phyloP scores from a whole-genome alignment of 1,284 basidiomycete species.

The Porodaedalea pini region DNA sequence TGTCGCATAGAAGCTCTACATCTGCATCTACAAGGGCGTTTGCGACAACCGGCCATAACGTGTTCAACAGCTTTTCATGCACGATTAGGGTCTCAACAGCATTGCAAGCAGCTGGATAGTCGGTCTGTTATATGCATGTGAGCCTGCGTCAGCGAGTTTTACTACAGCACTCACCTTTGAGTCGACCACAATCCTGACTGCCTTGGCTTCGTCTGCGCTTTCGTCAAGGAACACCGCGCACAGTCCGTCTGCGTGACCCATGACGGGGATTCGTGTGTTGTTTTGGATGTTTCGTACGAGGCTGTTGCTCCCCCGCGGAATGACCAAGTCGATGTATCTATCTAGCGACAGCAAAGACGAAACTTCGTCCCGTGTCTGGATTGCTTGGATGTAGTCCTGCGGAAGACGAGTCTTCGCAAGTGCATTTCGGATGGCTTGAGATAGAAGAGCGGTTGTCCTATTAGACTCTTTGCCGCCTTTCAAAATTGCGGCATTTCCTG shows the following conservation, averaged over 20 bases:
- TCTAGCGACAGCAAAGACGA: conserved; percentile 84
- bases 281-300: conserved; percentile 90
- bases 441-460: conserved; percentile 71
- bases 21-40: conserved; percentile 62
- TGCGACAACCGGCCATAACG: conserved; percentile 81
- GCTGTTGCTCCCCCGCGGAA: conserved; percentile 91
- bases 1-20: conserved; percentile 82
- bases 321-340: conserved; percentile 93
- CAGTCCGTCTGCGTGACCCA: conserved; percentile 98
- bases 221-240: conserved; percentile 90
- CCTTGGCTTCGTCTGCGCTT: conserved; percentile 74
- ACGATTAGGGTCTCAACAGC: conserved; percentile 88
- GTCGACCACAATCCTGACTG: conserved; percentile 80
- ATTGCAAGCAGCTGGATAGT: conserved; percentile 98
- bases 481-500: conserved; percentile 91
- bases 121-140: conserved; percentile 50
- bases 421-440: conserved; percentile 77
- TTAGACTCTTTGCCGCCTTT: conserved; percentile 97
- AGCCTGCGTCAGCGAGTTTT: not conserved
- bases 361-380: conserved; percentile 92
- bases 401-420: conserved; percentile 74
- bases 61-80: conserved; percentile 66
- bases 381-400: conserved; percentile 81
- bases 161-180: conserved; percentile 67
- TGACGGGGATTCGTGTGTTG: conserved; percentile 90